Conservation (phyloP, 345 rosid genomes). For the Sonneratia caseolaris region DNA sequence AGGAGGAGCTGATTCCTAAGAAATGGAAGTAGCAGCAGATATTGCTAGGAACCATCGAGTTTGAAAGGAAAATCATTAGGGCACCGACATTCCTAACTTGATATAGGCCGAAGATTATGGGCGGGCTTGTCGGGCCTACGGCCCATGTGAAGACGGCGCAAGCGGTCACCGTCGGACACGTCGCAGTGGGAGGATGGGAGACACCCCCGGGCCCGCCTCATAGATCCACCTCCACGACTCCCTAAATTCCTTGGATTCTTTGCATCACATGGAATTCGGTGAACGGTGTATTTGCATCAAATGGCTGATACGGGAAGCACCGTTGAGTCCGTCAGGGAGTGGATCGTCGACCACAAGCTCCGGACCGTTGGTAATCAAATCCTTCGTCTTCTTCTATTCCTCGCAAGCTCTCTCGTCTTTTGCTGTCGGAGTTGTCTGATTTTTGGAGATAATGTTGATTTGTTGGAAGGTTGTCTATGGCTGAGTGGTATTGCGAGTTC, state of each 20-base stretch:
- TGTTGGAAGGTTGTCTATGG: slow-evolving; percentile 62
- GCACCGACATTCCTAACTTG: no score
- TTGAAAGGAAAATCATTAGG: no score
- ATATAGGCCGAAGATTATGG: neutral
- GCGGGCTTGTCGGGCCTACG: neutral
- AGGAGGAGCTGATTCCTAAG: no score
- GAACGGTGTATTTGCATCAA: neutral
- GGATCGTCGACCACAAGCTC: slow-evolving; percentile 90
- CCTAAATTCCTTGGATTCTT: neutral
- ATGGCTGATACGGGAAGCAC: slow-evolving; percentile 56
- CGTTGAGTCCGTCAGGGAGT: slow-evolving; percentile 51
- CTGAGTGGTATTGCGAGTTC: slow-evolving; percentile 84
- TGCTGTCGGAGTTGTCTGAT: neutral
- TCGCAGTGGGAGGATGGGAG: neutral
- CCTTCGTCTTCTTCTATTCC: neutral
- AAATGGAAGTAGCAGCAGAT: no score
- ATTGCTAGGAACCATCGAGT: no score
- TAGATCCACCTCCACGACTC: neutral
- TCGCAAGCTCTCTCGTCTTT: neutral
- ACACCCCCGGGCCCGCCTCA: no score
- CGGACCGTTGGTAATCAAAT: slow-evolving; percentile 70
- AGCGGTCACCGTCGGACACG: neutral
- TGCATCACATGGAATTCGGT: neutral
- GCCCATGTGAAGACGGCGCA: neutral
- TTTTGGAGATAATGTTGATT: slow-evolving; percentile 5